phyloP scores from a whole-genome alignment of 164 flowering plant genomes.

The Annona cherimola region DNA sequence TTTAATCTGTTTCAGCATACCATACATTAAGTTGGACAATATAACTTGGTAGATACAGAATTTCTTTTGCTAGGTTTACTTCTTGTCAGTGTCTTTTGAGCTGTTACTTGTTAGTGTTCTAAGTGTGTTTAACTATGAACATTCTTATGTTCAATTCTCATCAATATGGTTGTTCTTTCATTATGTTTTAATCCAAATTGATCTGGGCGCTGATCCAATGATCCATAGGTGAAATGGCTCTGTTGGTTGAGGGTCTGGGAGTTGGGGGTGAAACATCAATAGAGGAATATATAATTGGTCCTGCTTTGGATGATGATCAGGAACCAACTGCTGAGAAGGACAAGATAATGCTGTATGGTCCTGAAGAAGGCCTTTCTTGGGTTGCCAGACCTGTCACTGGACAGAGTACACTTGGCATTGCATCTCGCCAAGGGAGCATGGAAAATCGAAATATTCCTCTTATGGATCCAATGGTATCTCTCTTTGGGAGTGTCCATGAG shows the following conservation, averaged over 20 bases:
- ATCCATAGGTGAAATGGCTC: conserved; percentile 83
- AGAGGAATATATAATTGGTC: conserved; percentile 82
- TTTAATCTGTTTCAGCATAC: no score
- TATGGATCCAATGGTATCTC: conserved; percentile 84
- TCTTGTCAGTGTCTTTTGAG: no score
- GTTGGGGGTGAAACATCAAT: conserved; percentile 81
- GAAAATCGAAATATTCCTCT: conserved; percentile 49
- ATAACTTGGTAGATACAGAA: no score
- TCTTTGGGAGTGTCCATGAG: conserved; percentile 91
- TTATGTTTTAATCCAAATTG: not conserved
- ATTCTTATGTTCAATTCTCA: not conserved
- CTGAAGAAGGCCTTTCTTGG: conserved; percentile 82
- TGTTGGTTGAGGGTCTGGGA: conserved; percentile 90
- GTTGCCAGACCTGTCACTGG: conserved; percentile 80
- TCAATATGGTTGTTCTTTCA: not conserved
- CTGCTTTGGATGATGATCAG: conserved; percentile 58
- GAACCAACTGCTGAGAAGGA: conserved; percentile 39
- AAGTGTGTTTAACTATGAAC: no score
- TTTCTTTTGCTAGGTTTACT: no score
- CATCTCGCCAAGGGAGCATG: conserved; percentile 77
- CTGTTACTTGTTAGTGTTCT: no score
- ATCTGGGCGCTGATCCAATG: not conserved
- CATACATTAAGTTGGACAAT: no score
- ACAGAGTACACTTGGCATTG: conserved; percentile 55
- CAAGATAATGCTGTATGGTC: conserved; percentile 65